A percentile compares a stretch with the other conserved stretches of the same genome.
These are phyloP conservation scores for Lepidopterella palustris DNA, from an alignment of 495 filamentous ascomycete species.

Conservation along the genomic window DNA sequence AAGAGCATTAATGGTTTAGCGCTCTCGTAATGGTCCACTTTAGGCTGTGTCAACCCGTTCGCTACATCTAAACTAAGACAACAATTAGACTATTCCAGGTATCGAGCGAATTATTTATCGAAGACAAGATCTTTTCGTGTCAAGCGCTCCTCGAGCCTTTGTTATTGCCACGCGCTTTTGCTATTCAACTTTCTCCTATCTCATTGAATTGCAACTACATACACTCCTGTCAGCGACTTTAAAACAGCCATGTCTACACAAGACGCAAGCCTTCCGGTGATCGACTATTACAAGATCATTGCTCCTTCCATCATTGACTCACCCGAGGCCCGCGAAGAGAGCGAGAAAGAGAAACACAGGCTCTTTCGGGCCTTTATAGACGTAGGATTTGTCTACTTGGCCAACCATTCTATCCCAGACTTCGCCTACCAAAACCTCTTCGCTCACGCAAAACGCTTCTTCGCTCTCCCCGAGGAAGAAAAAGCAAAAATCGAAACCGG, in stretches of 20 bases:
- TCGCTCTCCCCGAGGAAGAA: slow-evolving; percentile 12
- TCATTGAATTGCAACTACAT: not conserved
- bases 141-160: not conserved
- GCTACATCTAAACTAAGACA: not conserved
- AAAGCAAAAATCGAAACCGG: slow-evolving; percentile 22
- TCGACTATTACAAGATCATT: slow-evolving; percentile 11
- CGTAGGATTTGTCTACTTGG: slow-evolving; percentile 54
- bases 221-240: not conserved
- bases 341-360: slow-evolving; percentile 10
- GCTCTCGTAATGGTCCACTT: not conserved
- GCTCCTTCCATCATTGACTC: not conserved
- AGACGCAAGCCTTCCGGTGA: slow-evolving; percentile 5
- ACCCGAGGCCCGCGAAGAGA: not conserved
- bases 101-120: not conserved
- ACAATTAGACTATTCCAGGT: not conserved
- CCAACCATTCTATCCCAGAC: slow-evolving; percentile 25
- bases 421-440: slow-evolving; percentile 7
- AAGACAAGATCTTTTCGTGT: not conserved
- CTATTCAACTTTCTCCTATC: not conserved
- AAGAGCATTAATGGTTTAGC: not conserved
- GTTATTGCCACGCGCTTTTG: not conserved
- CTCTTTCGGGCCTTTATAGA: slow-evolving; percentile 15
- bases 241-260: not conserved
- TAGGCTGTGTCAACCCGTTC: not conserved
- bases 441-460: slow-evolving; percentile 12